Base-by-base conservation (phyloP, 1,284 basidiomycete genomes). In the Heliocybe sulcata region DNA sequence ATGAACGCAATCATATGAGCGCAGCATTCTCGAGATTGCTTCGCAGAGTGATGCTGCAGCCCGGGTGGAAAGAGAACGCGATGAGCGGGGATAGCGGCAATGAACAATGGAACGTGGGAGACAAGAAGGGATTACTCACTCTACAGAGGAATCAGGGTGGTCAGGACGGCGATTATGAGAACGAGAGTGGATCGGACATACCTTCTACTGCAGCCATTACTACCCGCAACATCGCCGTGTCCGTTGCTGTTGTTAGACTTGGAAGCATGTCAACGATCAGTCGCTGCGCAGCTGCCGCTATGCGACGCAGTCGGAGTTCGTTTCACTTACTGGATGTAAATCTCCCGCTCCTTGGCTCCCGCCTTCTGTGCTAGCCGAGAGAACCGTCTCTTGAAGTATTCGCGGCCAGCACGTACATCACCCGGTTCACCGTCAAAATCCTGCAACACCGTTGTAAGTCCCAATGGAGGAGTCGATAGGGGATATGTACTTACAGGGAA, bases 181-280 rank as follows among this genome's bases (percentile, higher is more conserved):
- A 57, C 45, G 54, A 23, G 51, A 51, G 56, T 52, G 45, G 35
- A 48, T 53, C 57, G 45, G 29, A 75, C 82, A 62, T 61, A 88
- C 90, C 89, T 90, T 92, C 89, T 56, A 92, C 92, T 58, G 92
- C 92, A 58, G 88, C 89, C 94, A 98, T 96, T 35, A 97, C 91
- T 27, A 95, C 92, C 64, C 90, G 78, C 57, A 98, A 73, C 75
- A 95, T 80, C n/a, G 81, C 88, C 1, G 92, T 94, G 73, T 98
- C 94, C 47, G 94, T 95, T 19, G 95, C 95, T 35, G 90, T 96
- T 35, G 95, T 97, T 58, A 88, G 86, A 69, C 91, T 94, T 63
- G 56, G 56, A 45, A 45, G 38, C 31, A 45, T 54, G 51, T 50
- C 35, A 53, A 50, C 54, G 54, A 50, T 50, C 31, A 35, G 19